These are phyloP conservation scores for Nemophila menziesii DNA, from an alignment of 257 asterid species.

Conservation along the genomic window DNA sequence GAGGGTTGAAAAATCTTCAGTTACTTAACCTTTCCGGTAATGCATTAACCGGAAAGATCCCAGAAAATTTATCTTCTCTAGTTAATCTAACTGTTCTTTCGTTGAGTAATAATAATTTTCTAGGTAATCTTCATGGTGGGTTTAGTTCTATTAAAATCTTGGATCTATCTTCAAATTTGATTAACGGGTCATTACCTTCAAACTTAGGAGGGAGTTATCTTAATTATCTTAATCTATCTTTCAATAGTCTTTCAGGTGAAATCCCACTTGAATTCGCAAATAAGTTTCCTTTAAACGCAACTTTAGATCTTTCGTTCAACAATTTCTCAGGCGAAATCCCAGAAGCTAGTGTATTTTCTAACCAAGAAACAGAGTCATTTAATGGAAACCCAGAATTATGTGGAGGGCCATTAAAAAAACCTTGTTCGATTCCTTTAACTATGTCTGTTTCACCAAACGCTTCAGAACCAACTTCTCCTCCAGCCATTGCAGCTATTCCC, in stretches of 20 bases:
- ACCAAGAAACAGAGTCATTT: conserved; percentile 32
- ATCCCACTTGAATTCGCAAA: conserved; percentile 46
- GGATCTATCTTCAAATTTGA: conserved; percentile 84
- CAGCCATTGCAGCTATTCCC: conserved; percentile 90
- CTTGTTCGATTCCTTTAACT: conserved; percentile 55
- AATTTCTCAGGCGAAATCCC: conserved; percentile 62
- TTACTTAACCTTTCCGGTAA: conserved; percentile 69
- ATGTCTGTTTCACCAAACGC: conserved; percentile 31
- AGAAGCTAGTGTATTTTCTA: conserved; percentile 25
- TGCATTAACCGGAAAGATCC: conserved; percentile 59
- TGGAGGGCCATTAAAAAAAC: conserved; percentile 41
- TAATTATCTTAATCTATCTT: conserved; percentile 48
- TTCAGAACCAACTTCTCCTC: conserved; percentile 50
- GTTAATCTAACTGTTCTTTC: conserved; percentile 37
- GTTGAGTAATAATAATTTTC: conserved; percentile 61
- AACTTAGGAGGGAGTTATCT: conserved; percentile 47
- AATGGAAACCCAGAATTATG: conserved; percentile 57
- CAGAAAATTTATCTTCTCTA: conserved; percentile 30
- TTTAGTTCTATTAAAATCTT: conserved; percentile 35
- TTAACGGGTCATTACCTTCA: conserved; percentile 57
- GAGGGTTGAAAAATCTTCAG: conserved; percentile 30
- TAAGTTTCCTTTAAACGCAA: conserved; percentile 37
- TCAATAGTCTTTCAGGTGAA: conserved; percentile 59
- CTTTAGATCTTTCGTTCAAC: conserved; percentile 63
- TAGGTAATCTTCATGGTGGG: conserved; percentile 48